Conservation (phyloP, 441 rosid genomes). For the Eruca vesicaria region DNA sequence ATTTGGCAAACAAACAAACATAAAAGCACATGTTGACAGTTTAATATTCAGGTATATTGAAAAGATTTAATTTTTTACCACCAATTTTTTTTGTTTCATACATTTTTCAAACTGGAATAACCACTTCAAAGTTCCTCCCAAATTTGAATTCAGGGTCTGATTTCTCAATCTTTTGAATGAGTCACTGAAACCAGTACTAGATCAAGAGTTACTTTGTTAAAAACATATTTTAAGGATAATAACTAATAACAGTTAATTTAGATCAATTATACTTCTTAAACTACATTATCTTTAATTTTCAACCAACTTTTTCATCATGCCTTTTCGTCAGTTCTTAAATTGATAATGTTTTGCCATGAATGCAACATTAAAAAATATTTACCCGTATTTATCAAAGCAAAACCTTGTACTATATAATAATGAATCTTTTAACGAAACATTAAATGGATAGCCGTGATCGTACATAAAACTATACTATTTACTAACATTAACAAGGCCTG, state of each 20-base stretch:
- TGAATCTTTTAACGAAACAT: background rate
- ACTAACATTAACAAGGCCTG: background rate
- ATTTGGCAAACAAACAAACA: slow-evolving; percentile 9
- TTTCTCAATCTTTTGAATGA: background rate
- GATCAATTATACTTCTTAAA: background rate
- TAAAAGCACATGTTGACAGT: too few relatives aligned
- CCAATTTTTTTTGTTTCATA: background rate
- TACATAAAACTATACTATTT: background rate
- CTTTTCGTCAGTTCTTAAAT: slow-evolving; percentile 10
- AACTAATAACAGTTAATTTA: slow-evolving; percentile 1
- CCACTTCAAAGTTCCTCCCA: background rate
- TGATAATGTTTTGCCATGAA: background rate
- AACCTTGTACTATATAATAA: background rate
- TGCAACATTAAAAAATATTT: background rate
- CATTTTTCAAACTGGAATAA: background rate
- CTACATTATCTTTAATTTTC: background rate
- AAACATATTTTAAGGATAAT: background rate
- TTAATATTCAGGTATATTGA: too few relatives aligned
- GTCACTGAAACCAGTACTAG: background rate
- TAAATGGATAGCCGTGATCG: slow-evolving; percentile 1
- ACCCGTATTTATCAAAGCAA: background rate
- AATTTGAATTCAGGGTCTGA: background rate
- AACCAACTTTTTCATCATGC: background rate
- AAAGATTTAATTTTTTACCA: too few relatives aligned
- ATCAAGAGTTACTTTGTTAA: background rate